Evolutionary conservation across 768 basidiomycete species (phyloP).

Genomic region (Suillus hirtellus): DNA sequence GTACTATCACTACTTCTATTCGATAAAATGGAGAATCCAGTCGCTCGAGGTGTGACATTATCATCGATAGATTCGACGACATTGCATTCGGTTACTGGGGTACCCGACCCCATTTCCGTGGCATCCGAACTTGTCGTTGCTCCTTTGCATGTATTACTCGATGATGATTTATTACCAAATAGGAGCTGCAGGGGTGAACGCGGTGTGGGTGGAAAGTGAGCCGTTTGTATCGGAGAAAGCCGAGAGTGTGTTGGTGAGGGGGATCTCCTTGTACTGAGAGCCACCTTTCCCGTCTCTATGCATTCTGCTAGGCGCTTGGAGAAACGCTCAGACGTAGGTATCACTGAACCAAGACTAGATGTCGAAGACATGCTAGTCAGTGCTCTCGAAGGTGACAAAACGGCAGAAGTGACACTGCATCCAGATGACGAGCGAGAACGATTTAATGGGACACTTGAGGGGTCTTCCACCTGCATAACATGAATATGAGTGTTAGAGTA

Average conservation of each 20-base stretch:
- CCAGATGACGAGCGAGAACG: neutral
- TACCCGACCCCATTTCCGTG: slow-evolving; percentile 11
- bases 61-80: slow-evolving; percentile 18
- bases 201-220: slow-evolving; percentile 5
- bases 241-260: slow-evolving; percentile 1
- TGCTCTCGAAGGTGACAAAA: slow-evolving; percentile 1
- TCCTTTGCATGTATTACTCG: slow-evolving; percentile 5
- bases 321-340: slow-evolving; percentile 26
- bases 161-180: slow-evolving; percentile 14
- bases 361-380: slow-evolving; percentile 26
- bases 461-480: neutral
- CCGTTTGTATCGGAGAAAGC: slow-evolving; percentile 5
- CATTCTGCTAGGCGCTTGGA: slow-evolving; percentile 21
- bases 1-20: slow-evolving; percentile 1
- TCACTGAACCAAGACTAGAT: slow-evolving; percentile 32
- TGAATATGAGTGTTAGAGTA: neutral
- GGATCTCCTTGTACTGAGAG: slow-evolving; percentile 2
- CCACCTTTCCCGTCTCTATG: slow-evolving; percentile 10
- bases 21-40: slow-evolving; percentile 15
- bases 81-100: slow-evolving; percentile 12
- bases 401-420: slow-evolving; percentile 8
- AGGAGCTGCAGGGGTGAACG: slow-evolving; percentile 11
- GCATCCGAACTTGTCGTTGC: neutral
- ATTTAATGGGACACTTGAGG: neutral
- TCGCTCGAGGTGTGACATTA: slow-evolving; percentile 28